Percentiles rank a stretch among this genome's conserved stretches.
Conservation (phyloP, 768 basidiomycete genomes). For the Rhodotorula graminis region DNA sequence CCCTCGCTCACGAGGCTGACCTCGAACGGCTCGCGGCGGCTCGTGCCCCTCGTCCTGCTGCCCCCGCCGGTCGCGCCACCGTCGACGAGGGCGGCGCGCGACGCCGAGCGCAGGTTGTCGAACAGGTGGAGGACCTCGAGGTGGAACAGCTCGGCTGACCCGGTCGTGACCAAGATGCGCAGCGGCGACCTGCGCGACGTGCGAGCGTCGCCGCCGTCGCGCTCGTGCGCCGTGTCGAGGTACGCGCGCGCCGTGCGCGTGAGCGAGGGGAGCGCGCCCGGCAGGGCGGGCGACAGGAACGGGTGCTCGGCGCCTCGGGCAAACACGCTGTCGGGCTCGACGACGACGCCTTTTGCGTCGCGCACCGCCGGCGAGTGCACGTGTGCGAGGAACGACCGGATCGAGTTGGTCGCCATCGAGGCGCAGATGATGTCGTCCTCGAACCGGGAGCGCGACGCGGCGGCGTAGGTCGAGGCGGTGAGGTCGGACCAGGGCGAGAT, state of each 20-base stretch:
- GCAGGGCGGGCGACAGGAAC: background rate
- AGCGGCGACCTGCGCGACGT: background rate
- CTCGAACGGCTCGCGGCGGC: background rate
- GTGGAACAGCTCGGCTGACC: constrained; percentile 36
- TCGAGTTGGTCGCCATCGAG: constrained; percentile 24
- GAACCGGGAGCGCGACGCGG: background rate
- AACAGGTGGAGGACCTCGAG: constrained; percentile 19
- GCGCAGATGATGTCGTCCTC: constrained; percentile 27
- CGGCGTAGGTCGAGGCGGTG: constrained; percentile 15
- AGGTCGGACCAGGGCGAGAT: constrained; percentile 39
- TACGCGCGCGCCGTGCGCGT: background rate
- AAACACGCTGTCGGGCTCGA: background rate
- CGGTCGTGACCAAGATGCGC: constrained; percentile 33
- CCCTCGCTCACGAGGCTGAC: constrained; percentile 5
- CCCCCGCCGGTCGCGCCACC: background rate
- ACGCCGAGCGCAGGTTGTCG: constrained; percentile 13
- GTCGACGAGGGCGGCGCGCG: background rate
- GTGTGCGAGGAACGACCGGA: background rate
- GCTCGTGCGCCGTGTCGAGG: too few species aligned
- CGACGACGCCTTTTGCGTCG: background rate
- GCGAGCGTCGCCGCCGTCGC: too few species aligned
- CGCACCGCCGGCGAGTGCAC: background rate
- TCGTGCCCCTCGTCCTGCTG: background rate
- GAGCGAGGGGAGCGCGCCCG: background rate
- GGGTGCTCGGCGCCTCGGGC: background rate